Percentiles rank a stretch among this genome's conserved stretches.
Conservation (phyloP, 495 filamentous ascomycete species). For the Parachaetomium inaequale region DNA sequence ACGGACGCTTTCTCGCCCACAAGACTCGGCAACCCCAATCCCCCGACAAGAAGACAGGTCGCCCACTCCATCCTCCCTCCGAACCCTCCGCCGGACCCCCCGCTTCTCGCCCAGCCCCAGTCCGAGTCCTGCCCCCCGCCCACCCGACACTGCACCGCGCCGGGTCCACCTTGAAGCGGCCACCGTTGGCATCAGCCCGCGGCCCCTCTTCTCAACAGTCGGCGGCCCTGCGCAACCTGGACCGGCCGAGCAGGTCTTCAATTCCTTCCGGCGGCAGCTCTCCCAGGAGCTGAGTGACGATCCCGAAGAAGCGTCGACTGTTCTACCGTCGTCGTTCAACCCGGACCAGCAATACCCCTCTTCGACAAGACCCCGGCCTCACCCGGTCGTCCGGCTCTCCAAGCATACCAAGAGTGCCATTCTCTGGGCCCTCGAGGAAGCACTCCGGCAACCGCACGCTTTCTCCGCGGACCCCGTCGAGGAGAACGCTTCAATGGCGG, state of each 20-base stretch:
- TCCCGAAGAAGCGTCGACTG: conserved; percentile 34
- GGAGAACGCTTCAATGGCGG: conserved; percentile 92
- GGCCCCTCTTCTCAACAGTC: conserved; percentile 34
- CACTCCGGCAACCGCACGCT: conserved; percentile 72
- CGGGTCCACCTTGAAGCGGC: conserved; percentile 36
- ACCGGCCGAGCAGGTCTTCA: conserved; percentile 22
- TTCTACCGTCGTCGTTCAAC: conserved; percentile 28
- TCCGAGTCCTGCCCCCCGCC: conserved; percentile 25
- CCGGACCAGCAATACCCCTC: conserved; percentile 21
- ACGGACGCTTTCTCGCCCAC: conserved; percentile 34
- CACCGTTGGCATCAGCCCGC: conserved; percentile 33
- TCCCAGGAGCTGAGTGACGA: conserved; percentile 46
- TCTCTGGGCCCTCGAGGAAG: conserved; percentile 87
- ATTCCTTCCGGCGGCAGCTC: conserved; percentile 36
- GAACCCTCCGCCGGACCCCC: conserved; percentile 46
- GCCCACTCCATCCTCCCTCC: conserved; percentile 41
- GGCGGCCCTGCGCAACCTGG: conserved; percentile 26
- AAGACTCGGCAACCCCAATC: conserved; percentile 21
- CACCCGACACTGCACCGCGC: conserved; percentile 28
- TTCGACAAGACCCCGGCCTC: conserved; percentile 32
- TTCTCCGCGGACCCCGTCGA: conserved; percentile 84
- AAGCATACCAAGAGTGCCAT: conserved; percentile 62
- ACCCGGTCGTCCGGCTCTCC: conserved; percentile 41
- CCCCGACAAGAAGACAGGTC: conserved; percentile 32
- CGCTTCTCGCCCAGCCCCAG: conserved; percentile 44